Evolutionary conservation across 2,329 filamentous ascomycete genomes (phyloP).

Genomic region (Sphaerostilbella broomeana): DNA sequence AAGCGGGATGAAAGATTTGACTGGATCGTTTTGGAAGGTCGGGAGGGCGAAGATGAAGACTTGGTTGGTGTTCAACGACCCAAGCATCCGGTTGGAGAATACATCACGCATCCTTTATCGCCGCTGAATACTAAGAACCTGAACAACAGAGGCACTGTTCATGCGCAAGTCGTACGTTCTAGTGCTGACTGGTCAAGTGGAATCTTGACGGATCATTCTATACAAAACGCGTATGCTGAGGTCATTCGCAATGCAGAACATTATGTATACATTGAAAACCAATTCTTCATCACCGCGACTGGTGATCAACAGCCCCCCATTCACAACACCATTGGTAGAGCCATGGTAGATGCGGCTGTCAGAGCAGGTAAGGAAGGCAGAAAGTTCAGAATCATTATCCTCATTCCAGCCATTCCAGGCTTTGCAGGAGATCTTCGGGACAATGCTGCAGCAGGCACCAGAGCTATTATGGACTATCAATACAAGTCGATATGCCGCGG

Average conservation of each 20-base stretch:
- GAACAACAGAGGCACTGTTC: slow-evolving; percentile 63
- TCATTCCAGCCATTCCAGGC: slow-evolving; percentile 87
- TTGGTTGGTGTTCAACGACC: slow-evolving; percentile 83
- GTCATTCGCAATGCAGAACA: slow-evolving; percentile 83
- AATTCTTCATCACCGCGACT: slow-evolving; percentile 96
- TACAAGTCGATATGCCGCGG: slow-evolving; percentile 94
- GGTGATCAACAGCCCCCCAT: slow-evolving; percentile 81
- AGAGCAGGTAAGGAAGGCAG: slow-evolving; percentile 72
- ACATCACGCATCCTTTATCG: slow-evolving; percentile 70
- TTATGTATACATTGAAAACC: slow-evolving; percentile 96
- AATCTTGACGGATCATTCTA: slow-evolving; percentile 75
- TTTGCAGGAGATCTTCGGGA: slow-evolving; percentile 88
- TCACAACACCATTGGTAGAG: slow-evolving; percentile 77
- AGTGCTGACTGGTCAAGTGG: slow-evolving; percentile 92
- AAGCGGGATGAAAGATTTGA: slow-evolving; percentile 79
- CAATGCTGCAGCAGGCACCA: slow-evolving; percentile 74
- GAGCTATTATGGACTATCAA: slow-evolving; percentile 98
- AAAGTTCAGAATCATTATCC: slow-evolving; percentile 83
- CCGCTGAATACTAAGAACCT: slow-evolving; percentile 61
- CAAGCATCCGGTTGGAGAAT: slow-evolving; percentile 82
- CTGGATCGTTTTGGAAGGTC: slow-evolving; percentile 75
- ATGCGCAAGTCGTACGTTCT: slow-evolving; percentile 81
- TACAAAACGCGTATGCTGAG: slow-evolving; percentile 80
- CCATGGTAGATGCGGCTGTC: slow-evolving; percentile 87
- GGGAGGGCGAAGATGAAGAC: slow-evolving; percentile 73